Evolutionary conservation across 441 rosid species (phyloP).

Genomic region (Melianthus villosus): DNA sequence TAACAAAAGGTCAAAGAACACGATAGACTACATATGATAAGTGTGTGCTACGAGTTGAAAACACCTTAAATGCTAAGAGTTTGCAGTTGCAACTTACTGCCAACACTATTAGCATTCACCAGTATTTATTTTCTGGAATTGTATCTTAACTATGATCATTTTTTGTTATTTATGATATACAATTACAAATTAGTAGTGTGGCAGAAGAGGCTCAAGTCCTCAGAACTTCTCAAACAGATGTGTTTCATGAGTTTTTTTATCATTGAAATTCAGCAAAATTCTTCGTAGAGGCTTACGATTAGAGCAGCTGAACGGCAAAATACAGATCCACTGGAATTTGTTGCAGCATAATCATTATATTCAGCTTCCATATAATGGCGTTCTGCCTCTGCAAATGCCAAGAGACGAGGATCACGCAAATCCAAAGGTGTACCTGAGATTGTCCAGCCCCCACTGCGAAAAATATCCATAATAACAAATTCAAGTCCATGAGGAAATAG

Average conservation of each 20-base stretch:
- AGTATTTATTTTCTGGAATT: too few species aligned
- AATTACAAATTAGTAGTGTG: too few species aligned
- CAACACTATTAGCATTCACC: too few species aligned
- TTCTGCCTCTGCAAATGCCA: constrained; percentile 87
- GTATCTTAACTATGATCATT: too few species aligned
- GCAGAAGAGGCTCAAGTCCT: too few species aligned
- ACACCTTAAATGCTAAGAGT: too few species aligned
- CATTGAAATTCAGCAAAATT: neutral
- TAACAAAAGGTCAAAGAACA: too few species aligned
- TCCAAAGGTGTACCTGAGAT: constrained; percentile 72
- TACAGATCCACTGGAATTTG: constrained; percentile 79
- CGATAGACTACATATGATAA: too few species aligned
- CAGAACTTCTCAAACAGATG: neutral
- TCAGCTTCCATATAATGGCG: constrained; percentile 67
- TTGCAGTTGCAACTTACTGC: too few species aligned
- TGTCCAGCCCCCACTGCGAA: constrained; percentile 82
- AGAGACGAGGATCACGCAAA: constrained; percentile 64
- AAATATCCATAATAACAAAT: constrained; percentile 7
- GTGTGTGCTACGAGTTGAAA: too few species aligned
- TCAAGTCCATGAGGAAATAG: neutral
- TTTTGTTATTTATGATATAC: too few species aligned
- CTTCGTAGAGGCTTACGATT: constrained; percentile 41
- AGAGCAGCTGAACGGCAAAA: constrained; percentile 91
- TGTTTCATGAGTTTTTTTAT: neutral
- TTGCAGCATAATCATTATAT: constrained; percentile 65